Evolutionary conservation across 2,329 filamentous ascomycete genomes (phyloP).

Genomic region (Aureobasidium zeae): DNA sequence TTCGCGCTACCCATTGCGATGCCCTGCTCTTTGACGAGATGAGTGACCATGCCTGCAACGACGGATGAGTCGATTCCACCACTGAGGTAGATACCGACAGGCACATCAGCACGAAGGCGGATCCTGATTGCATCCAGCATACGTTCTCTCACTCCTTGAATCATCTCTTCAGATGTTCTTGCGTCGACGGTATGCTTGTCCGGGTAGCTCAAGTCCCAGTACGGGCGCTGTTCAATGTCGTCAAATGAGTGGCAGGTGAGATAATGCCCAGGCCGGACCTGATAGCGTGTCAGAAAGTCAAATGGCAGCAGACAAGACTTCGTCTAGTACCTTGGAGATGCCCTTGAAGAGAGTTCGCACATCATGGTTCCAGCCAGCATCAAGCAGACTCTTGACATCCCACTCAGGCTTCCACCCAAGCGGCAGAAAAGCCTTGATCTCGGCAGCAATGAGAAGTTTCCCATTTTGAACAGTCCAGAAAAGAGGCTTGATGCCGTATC

Average conservation of each 20-base stretch:
- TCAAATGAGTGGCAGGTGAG: constrained; percentile 34
- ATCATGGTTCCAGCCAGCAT: constrained; percentile 38
- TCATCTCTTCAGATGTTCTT: constrained; percentile 43
- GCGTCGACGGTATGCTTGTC: constrained; percentile 40
- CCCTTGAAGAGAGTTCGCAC: constrained; percentile 43
- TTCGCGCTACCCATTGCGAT: constrained; percentile 39
- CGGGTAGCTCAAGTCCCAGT: constrained; percentile 46
- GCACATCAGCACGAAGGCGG: constrained; percentile 48
- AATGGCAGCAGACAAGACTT: too few species aligned
- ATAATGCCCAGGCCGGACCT: constrained; percentile 39
- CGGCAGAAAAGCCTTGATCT: constrained; percentile 46
- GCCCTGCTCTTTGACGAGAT: constrained; percentile 42
- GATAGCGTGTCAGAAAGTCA: constrained; percentile 12
- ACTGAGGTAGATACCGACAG: constrained; percentile 47
- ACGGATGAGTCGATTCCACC: constrained; percentile 51
- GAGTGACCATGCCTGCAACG: constrained; percentile 47
- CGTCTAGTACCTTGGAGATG: constrained; percentile 38
- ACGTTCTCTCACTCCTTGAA: constrained; percentile 40
- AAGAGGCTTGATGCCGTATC: constrained; percentile 50
- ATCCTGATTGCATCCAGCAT: constrained; percentile 45
- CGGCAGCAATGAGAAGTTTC: constrained; percentile 41
- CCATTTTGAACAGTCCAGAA: constrained; percentile 39
- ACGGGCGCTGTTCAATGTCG: constrained; percentile 34
- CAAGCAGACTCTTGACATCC: constrained; percentile 41
- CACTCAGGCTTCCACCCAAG: constrained; percentile 46